These are phyloP conservation scores for Pulveroboletus frians DNA, from an alignment of 768 basidiomycete species.

Conservation along the genomic window DNA sequence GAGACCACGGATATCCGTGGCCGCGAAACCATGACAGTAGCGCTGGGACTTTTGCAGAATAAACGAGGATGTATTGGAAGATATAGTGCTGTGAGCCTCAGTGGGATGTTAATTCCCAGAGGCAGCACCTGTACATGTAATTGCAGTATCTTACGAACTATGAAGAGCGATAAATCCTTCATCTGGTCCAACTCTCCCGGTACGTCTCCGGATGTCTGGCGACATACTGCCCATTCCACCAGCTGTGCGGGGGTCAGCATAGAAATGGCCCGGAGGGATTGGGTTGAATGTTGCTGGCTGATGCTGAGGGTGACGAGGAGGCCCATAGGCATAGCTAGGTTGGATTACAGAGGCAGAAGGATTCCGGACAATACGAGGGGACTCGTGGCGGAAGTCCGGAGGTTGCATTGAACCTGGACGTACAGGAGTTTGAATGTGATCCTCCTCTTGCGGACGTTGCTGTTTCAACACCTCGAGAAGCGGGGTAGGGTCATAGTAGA, in stretches of 20 bases:
- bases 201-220: conserved; percentile 31
- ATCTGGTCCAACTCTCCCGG: conserved; percentile 28
- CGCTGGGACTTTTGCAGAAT: neutral
- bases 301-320: conserved; percentile 31
- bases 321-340: conserved; percentile 26
- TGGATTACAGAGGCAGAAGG: conserved; percentile 26
- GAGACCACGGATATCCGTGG: conserved; percentile 2
- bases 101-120: neutral
- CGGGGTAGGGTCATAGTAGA: conserved; percentile 68
- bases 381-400: conserved; percentile 31
- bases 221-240: conserved; percentile 35
- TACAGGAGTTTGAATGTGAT: conserved; percentile 17
- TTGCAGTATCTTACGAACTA: conserved; percentile 17
- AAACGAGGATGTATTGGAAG: neutral
- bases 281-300: conserved; percentile 25
- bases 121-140: neutral
- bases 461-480: conserved; percentile 49
- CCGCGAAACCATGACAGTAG: conserved; percentile 2
- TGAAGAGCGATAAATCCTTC: conserved; percentile 33
- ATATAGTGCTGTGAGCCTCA: neutral
- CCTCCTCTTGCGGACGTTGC: conserved; percentile 28
- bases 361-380: conserved; percentile 30
- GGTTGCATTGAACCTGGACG: conserved; percentile 29
- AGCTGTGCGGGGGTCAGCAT: conserved; percentile 28
- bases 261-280: conserved; percentile 41